Evolutionary conservation across 148 eudicot species (phyloP), one percentile per base, ranked within the genome.

Genomic region (Diospyros lotus): DNA sequence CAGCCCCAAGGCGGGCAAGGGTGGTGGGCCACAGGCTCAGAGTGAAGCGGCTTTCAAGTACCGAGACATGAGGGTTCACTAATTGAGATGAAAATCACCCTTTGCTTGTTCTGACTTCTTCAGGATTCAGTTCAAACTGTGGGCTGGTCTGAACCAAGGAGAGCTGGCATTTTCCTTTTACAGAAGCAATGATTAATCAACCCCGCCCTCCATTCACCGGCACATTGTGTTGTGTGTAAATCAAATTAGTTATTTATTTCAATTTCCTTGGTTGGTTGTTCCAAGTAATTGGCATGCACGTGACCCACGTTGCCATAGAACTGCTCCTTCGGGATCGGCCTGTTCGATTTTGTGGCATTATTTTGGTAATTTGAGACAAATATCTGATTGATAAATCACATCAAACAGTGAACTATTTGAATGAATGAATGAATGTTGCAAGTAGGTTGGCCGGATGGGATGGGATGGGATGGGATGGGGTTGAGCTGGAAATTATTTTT

Each of bases 1-100:
- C 45, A 66, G 52, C 1, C n/a, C 18, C 69, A 9, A 7, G 4
- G 58, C 28, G 28, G 28, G 28, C 28, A 45, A 10, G 43, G 13
- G 58, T 58, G 68, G 17, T 17, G 64, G 78, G 45, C 45, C 44
- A 28, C 17, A 5, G 44, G 11, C 66, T 46, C 54, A 64, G 58
- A 52, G 75, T 69, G 62, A 63, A 70, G 79, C 69, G 54, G 42
- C 79, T 77, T 77, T 69, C 79, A 70, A 77, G 53, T 65, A 71
- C 71, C 71, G 69, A 48, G 15, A 1, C 58, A 11, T 0, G 4
- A 52, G 45, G 75, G 75, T 62, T 46, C 75, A 74, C 58, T 59
- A 9, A 78, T 66, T 54, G 80, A 58, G 71, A 72, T 48, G 55
- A 38, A 66, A 63, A 46, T 51, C 28, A 28, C 28, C 28, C 28